Conservation (phyloP, 495 filamentous ascomycete species). For the Penicillium longicatenatum region DNA sequence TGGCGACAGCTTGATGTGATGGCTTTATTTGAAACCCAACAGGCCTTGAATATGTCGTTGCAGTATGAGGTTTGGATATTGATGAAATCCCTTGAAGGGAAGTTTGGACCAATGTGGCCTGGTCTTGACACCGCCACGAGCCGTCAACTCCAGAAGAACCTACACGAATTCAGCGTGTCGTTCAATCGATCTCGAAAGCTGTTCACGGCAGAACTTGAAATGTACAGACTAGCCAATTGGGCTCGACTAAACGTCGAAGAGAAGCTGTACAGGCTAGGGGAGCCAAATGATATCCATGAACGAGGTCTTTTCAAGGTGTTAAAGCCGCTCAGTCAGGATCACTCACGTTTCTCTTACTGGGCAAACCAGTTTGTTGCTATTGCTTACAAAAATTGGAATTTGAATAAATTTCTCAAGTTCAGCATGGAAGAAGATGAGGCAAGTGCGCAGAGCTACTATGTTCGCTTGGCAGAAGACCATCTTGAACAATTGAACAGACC, state of each 20-base stretch:
- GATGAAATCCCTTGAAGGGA: constrained; percentile 4
- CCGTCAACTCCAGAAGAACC: background rate
- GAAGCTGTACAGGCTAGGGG: constrained; percentile 16
- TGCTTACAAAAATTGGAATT: background rate
- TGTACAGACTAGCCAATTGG: constrained; percentile 28
- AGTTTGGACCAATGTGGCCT: constrained; percentile 21
- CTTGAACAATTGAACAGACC: background rate
- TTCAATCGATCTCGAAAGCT: constrained; percentile 7
- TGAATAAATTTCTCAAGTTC: background rate
- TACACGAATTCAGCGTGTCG: background rate
- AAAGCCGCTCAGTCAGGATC: constrained; percentile 28
- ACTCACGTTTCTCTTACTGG: constrained; percentile 21
- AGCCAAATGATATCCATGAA: constrained; percentile 20
- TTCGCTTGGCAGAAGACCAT: background rate
- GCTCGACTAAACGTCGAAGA: constrained; percentile 25
- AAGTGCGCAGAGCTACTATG: background rate
- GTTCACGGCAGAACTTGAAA: background rate
- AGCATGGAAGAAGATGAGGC: background rate
- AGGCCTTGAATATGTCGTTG: background rate
- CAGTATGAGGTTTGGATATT: constrained; percentile 19
- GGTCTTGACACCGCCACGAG: background rate
- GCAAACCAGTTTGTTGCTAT: background rate
- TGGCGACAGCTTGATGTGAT: constrained; percentile 38
- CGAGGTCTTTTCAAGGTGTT: constrained; percentile 18
- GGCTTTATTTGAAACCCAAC: constrained; percentile 22